A percentile compares a stretch with the other conserved stretches of the same genome.
phyloP scores from a whole-genome alignment of 805 yeast species.

The Candida peoriensis region DNA sequence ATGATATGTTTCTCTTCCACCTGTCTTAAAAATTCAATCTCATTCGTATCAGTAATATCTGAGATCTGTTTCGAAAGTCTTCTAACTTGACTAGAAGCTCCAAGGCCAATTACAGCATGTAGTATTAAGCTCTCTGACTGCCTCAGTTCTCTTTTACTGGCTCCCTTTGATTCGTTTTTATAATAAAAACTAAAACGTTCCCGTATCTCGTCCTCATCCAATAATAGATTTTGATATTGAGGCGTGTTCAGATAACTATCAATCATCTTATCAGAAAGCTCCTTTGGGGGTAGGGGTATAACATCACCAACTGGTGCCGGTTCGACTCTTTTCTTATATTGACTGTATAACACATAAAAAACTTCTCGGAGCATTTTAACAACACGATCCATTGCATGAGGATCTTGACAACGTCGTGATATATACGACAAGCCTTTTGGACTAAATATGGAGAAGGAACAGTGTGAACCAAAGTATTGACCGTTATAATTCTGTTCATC shows the following conservation, averaged over 20 bases:
- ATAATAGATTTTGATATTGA: background rate
- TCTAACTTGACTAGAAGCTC: slow-evolving; percentile 1
- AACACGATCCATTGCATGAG: slow-evolving; percentile 3
- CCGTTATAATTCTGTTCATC: slow-evolving; percentile 5
- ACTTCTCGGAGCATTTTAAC: slow-evolving; percentile 2
- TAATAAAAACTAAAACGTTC: slow-evolving; percentile 1
- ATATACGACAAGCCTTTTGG: slow-evolving; percentile 35
- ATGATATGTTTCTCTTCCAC: slow-evolving; percentile 4
- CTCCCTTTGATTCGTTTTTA: slow-evolving; percentile 1
- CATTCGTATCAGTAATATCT: slow-evolving; percentile 1
- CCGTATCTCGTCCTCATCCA: slow-evolving; percentile 1
- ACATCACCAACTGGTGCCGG: slow-evolving; percentile 4
- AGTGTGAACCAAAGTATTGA: slow-evolving; percentile 23
- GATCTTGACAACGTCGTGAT: slow-evolving; percentile 7
- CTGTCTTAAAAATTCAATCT: slow-evolving; percentile 3
- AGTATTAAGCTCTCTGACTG: slow-evolving; percentile 3
- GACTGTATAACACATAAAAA: slow-evolving; percentile 5
- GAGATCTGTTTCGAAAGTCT: background rate
- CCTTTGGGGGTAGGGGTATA: slow-evolving; percentile 3
- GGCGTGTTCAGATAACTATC: slow-evolving; percentile 1
- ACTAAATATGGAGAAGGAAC: slow-evolving; percentile 34
- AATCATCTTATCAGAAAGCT: background rate
- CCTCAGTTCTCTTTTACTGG: slow-evolving; percentile 1
- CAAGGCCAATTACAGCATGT: slow-evolving; percentile 1
- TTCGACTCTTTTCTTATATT: slow-evolving; percentile 2